Conservation (phyloP, 1,284 basidiomycete genomes). For the Ustilago tritici region DNA sequence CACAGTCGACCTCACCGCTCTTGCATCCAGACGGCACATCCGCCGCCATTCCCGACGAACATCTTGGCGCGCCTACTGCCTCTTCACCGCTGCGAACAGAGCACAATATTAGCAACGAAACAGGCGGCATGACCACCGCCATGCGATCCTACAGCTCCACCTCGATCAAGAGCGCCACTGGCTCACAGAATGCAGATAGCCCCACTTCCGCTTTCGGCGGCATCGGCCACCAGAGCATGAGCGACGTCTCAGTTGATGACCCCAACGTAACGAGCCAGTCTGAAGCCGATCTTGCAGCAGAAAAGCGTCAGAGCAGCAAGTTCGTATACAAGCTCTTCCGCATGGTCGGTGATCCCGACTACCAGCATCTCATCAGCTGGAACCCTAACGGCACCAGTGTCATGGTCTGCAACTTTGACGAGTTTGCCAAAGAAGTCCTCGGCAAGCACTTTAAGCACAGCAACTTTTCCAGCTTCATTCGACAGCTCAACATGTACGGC, state of each 20-base stretch:
- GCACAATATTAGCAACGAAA: slow-evolving; percentile 28
- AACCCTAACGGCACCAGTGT: slow-evolving; percentile 59
- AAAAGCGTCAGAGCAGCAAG: slow-evolving; percentile 55
- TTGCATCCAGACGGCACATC: slow-evolving; percentile 27
- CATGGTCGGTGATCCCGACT: slow-evolving; percentile 63
- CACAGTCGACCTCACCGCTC: slow-evolving; percentile 18
- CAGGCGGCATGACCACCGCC: slow-evolving; percentile 13
- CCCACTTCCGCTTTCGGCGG: slow-evolving; percentile 32
- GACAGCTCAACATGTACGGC: slow-evolving; percentile 83
- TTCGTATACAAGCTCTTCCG: slow-evolving; percentile 64
- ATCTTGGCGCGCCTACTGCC: slow-evolving; percentile 22
- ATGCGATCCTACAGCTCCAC: slow-evolving; percentile 47
- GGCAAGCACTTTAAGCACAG: slow-evolving; percentile 71
- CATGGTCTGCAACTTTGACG: slow-evolving; percentile 66
- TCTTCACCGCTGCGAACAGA: slow-evolving; percentile 39
- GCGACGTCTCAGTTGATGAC: slow-evolving; percentile 43
- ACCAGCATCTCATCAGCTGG: slow-evolving; percentile 63
- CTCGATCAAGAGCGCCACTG: slow-evolving; percentile 44
- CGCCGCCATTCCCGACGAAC: slow-evolving; percentile 14
- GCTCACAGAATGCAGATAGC: slow-evolving; percentile 43
- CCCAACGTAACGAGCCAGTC: slow-evolving; percentile 40
- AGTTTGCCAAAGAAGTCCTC: slow-evolving; percentile 68
- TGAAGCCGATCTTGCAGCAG: slow-evolving; percentile 48
- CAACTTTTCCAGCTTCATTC: slow-evolving; percentile 88
- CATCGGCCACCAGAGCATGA: slow-evolving; percentile 31